Evolutionary conservation across 345 rosid species (phyloP).

Genomic region (Gossypium raimondii): DNA sequence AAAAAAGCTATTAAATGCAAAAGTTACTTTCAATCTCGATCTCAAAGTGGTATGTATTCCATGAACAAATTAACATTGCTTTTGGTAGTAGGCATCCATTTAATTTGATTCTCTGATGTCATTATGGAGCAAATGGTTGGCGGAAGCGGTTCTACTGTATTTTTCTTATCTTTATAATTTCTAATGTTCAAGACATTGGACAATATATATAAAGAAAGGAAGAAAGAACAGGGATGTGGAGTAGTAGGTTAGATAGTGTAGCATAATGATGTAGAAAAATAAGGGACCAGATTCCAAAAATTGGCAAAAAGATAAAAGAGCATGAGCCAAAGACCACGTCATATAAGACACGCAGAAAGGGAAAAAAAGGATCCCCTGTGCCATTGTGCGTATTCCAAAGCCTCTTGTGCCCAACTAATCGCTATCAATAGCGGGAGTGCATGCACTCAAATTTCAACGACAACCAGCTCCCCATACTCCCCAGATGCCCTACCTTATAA

Average conservation of each 20-base stretch:
- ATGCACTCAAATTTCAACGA: conserved; percentile 6
- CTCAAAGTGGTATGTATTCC: not conserved
- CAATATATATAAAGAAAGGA: not conserved
- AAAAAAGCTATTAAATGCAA: not conserved
- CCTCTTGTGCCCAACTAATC: conserved; percentile 1
- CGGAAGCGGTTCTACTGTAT: too few relatives aligned
- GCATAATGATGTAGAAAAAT: not conserved
- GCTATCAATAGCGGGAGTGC: not conserved
- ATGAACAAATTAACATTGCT: not conserved
- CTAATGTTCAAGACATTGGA: not conserved
- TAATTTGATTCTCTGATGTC: not conserved
- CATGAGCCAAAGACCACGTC: conserved; percentile 28
- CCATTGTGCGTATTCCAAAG: conserved; percentile 25
- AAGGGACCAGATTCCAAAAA: conserved; percentile 30
- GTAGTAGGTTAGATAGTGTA: not conserved
- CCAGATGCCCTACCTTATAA: not conserved
- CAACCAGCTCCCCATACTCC: not conserved
- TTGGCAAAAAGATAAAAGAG: conserved; percentile 25
- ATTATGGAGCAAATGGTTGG: not conserved
- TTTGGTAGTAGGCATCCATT: not conserved
- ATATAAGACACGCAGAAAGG: conserved; percentile 28
- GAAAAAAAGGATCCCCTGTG: not conserved
- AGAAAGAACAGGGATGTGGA: conserved; percentile 1
- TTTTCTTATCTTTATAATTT: too few relatives aligned
- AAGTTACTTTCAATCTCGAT: not conserved